Conservation (phyloP, 2,329 filamentous ascomycete species). For the Pseudogymnoascus sp. region DNA sequence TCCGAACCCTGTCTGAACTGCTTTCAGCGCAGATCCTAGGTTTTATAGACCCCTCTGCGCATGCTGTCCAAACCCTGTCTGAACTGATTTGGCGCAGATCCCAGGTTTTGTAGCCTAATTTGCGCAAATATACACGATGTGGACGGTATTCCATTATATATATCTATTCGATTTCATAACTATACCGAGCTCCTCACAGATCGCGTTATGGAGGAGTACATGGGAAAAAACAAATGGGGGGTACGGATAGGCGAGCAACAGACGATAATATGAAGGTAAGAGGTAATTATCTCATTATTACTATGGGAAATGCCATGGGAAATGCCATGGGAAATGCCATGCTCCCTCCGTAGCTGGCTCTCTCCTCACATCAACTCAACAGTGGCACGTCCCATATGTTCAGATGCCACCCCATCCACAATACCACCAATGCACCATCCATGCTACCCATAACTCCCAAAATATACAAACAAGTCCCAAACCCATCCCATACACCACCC, state of each 20-base stretch:
- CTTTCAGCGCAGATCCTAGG: not conserved
- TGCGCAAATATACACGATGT: not conserved
- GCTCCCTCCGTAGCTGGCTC: too few relatives aligned
- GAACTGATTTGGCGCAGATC: not conserved
- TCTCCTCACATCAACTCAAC: not conserved
- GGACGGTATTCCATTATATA: not conserved
- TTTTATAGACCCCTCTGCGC: not conserved
- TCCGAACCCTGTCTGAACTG: too few relatives aligned
- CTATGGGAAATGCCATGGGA: not conserved
- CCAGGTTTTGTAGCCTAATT: not conserved
- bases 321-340: not conserved
- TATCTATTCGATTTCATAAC: too few relatives aligned
- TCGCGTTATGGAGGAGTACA: too few relatives aligned
- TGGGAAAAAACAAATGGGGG: too few relatives aligned
- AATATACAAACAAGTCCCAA: not conserved
- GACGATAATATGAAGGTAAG: not conserved
- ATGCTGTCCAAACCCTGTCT: not conserved
- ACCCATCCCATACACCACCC: not conserved
- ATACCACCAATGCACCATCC: not conserved
- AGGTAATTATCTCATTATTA: slow-evolving; percentile 2
- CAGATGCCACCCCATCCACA: not conserved
- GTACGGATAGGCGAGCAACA: not conserved
- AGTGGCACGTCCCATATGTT: not conserved
- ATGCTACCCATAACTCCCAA: not conserved
- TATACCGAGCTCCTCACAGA: too few relatives aligned